Conservation (phyloP, 306 rosid species). For the Senna siamea region DNA sequence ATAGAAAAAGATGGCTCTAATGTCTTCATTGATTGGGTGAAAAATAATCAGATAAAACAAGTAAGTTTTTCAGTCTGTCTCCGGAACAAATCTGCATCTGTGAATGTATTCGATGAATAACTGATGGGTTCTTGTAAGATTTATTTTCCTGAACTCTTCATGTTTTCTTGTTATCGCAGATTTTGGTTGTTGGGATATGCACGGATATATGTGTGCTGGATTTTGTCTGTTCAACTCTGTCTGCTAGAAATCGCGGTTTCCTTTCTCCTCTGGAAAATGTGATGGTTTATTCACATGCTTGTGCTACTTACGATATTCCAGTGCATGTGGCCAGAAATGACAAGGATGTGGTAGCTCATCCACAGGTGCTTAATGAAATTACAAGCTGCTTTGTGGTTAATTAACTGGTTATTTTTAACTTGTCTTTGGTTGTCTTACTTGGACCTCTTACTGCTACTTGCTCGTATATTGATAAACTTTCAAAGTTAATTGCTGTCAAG, state of each 20-base stretch:
- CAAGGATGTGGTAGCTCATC: constrained; percentile 71
- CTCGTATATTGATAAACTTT: neutral
- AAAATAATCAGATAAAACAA: constrained; percentile 69
- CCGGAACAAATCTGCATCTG: neutral
- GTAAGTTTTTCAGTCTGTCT: constrained; percentile 48
- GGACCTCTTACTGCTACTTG: neutral
- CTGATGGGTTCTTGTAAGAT: no score
- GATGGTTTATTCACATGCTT: constrained; percentile 77
- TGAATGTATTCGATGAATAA: no score
- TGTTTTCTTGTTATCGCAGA: constrained; percentile 48
- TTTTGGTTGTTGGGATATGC: constrained; percentile 87
- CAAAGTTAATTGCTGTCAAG: neutral
- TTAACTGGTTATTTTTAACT: no score
- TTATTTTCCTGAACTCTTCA: neutral
- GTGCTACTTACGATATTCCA: constrained; percentile 83
- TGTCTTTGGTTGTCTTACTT: no score
- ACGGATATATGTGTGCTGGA: constrained; percentile 91
- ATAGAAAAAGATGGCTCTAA: constrained; percentile 77
- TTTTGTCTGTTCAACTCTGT: constrained; percentile 69
- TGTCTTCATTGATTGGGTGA: constrained; percentile 82
- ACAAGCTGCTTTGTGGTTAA: no score
- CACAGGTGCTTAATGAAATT: constrained; percentile 59
- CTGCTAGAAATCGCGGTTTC: constrained; percentile 69
- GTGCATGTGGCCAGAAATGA: constrained; percentile 62
- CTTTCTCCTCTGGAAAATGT: constrained; percentile 85